Evolutionary conservation across 768 basidiomycete genomes (phyloP), one percentile per base, ranked within the genome.

Genomic region (Pulveroboletus sp.): DNA sequence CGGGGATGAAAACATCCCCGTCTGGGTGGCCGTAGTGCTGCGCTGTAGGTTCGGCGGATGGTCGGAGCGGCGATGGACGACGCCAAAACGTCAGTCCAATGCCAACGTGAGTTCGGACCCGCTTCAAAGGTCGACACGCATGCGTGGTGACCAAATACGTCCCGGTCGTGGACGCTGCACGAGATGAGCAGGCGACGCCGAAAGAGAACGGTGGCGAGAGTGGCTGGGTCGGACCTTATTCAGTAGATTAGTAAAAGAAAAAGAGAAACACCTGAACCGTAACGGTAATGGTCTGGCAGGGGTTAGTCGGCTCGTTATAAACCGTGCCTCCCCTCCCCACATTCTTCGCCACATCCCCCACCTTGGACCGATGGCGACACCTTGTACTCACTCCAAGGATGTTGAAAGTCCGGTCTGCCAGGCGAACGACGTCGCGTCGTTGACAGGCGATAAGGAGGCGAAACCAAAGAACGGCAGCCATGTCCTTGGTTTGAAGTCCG

Each of bases 401-500:
- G n/a, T 15, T 10, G 30, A 21, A 21, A 21, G 21, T 21, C 21
- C 21, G 21, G 21, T 21, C 21, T 21, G 21, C 21, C 21, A 21
- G 21, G 21, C n/a, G 39, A 31, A 30, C 35, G 35, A 9, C 24
- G 18, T 32, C 43, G 3, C 33, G 11, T 12, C 33, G 1, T 49
- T 18, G 15, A 17, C 46, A 47, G 28, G 8, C 37, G 15, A 21
- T 21, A 36, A 36, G 35, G 4, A 18, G 32, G 43, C 21, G 43
- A 35, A 45, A 45, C 44, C 33, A 27, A 33, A 31, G 31, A 26
- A 14, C 18, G 35, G 2, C 36, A 18, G 15, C n/a, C 33, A n/a
- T 17, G 42, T 43, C 12, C 26, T 44, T 40, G 26, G 27, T 45
- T 44, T 44, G 42, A 49, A 27, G 46, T 46, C 53, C 53, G 46